A percentile compares a stretch with the other conserved stretches of the same genome.
phyloP scores from a whole-genome alignment of 495 filamentous ascomycete species.

The Neurospora sp. region DNA sequence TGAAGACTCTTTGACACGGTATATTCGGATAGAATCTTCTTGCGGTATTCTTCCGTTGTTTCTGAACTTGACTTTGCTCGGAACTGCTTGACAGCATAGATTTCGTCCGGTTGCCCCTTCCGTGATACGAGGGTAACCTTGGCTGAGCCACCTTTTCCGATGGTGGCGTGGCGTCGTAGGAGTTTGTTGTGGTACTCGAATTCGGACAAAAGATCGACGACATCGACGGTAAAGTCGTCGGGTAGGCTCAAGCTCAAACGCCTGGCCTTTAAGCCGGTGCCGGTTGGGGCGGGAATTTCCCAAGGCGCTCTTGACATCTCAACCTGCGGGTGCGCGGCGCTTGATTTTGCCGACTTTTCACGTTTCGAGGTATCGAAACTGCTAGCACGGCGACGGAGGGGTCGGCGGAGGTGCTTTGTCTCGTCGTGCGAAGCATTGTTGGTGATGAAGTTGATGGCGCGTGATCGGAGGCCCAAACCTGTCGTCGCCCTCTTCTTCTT shows the following conservation, averaged over 20 bases:
- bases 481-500: conserved; percentile 41
- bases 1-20: conserved; percentile 64
- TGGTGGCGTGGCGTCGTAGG: conserved; percentile 49
- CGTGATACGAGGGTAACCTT: conserved; percentile 60
- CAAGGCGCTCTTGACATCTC: conserved; percentile 29
- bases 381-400: conserved; percentile 23
- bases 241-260: conserved; percentile 52
- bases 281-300: conserved; percentile 46
- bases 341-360: conserved; percentile 2
- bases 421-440: conserved; percentile 1
- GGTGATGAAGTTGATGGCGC: conserved; percentile 17
- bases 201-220: conserved; percentile 48
- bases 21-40: conserved; percentile 74
- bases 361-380: conserved; percentile 25
- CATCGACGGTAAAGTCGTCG: conserved; percentile 54
- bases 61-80: conserved; percentile 52
- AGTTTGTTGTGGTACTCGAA: conserved; percentile 50
- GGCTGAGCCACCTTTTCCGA: conserved; percentile 65
- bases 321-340: conserved; percentile 6
- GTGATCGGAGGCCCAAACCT: conserved; percentile 33
- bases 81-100: conserved; percentile 74
- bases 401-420: conserved; percentile 4
- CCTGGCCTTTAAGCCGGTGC: conserved; percentile 56
- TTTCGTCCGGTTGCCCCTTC: conserved; percentile 39
- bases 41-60: conserved; percentile 53